Conservation (phyloP, 352 stramenopile genomes). For the Globisporangium cystogenes region DNA sequence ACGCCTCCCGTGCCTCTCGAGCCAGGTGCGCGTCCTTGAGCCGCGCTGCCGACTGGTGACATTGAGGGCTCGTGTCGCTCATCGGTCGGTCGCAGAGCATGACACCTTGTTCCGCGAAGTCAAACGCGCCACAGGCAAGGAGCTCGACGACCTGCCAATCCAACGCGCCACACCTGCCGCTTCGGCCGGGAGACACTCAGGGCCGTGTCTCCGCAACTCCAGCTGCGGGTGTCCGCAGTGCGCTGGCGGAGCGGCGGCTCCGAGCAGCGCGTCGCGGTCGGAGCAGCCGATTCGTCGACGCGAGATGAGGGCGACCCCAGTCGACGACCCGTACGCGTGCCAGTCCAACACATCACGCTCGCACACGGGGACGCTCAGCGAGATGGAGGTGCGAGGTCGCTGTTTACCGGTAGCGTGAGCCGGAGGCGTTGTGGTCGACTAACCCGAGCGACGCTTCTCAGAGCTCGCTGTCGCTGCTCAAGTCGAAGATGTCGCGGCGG, state of each 20-base stretch:
- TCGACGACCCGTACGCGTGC: constrained; percentile 21
- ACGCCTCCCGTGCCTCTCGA: constrained; percentile 26
- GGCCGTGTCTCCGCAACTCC: constrained; percentile 63
- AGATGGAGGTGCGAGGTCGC: constrained; percentile 38
- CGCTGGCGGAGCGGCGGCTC: constrained; percentile 16
- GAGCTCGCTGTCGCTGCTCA: constrained; percentile 70
- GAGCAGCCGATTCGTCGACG: constrained; percentile 30
- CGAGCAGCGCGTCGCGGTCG: constrained; percentile 5
- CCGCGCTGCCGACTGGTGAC: neutral
- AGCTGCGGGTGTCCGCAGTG: constrained; percentile 69
- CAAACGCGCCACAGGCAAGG: constrained; percentile 66
- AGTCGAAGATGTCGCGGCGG: constrained; percentile 75
- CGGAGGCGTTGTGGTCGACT: neutral
- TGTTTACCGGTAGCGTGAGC: neutral
- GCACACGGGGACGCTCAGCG: constrained; percentile 19
- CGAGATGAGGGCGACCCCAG: constrained; percentile 19
- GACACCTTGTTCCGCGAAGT: constrained; percentile 78
- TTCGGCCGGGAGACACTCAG: constrained; percentile 15
- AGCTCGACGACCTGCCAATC: constrained; percentile 63
- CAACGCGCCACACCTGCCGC: constrained; percentile 10
- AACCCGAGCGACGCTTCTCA: constrained; percentile 6
- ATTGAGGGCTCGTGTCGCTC: constrained; percentile 14
- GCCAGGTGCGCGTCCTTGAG: constrained; percentile 28
- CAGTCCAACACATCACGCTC: constrained; percentile 24
- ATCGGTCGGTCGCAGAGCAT: constrained; percentile 44